Conservation (phyloP, 257 asterid genomes). For the Leptodermis oblonga region DNA sequence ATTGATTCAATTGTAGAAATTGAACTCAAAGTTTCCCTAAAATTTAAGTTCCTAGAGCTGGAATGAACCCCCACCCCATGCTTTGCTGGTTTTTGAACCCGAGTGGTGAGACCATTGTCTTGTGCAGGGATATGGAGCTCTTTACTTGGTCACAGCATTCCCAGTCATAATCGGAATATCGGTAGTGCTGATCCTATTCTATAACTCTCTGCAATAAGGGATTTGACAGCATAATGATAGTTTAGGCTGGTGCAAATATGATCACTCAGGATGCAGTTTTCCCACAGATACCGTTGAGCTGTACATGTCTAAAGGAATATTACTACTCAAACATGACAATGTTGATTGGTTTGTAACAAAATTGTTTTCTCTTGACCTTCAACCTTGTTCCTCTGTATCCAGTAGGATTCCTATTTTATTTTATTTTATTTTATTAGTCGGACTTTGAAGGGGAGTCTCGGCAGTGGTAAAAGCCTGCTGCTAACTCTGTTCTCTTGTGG, state of each 20-base stretch:
- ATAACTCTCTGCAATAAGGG: conserved; percentile 70
- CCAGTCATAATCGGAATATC: conserved; percentile 84
- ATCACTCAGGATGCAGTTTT: not conserved
- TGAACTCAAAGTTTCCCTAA: not conserved
- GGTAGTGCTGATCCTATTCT: conserved; percentile 73
- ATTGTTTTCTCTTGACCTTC: not conserved
- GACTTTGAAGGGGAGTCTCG: too few species aligned
- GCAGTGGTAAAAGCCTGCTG: too few species aligned
- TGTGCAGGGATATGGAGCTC: conserved; percentile 88
- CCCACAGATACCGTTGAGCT: not conserved
- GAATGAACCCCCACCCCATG: not conserved
- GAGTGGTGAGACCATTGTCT: conserved; percentile 9
- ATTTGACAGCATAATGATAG: not conserved
- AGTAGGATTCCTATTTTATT: not conserved
- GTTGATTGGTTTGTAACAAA: not conserved
- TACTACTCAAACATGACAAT: not conserved
- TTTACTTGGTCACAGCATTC: conserved; percentile 79
- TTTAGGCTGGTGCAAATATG: not conserved
- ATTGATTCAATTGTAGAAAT: not conserved
- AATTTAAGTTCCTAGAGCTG: not conserved
- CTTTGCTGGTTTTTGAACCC: conserved; percentile 2
- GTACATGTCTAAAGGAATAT: not conserved
- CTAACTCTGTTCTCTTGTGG: too few species aligned
- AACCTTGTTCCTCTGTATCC: not conserved
- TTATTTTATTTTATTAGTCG: not conserved